Evolutionary conservation across 352 stramenopile genomes (phyloP).

Genomic region (Phytophthora sp.): DNA sequence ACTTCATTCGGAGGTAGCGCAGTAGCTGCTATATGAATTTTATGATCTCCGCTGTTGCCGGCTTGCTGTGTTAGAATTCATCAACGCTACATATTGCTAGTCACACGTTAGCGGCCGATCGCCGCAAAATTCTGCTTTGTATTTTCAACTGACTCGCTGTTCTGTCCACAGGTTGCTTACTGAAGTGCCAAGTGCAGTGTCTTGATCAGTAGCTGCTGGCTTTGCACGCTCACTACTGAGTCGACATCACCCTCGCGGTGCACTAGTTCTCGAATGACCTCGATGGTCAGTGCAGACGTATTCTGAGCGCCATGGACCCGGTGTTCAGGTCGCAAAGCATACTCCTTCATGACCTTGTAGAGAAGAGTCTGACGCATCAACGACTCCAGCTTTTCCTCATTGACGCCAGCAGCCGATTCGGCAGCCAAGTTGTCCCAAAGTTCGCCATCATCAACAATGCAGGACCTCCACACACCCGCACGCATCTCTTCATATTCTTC

Average conservation of each 20-base stretch:
- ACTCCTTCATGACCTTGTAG: slow-evolving; percentile 65
- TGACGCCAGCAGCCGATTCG: slow-evolving; percentile 58
- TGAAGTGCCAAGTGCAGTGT: slow-evolving; percentile 68
- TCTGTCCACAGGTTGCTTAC: slow-evolving; percentile 10
- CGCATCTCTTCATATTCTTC: slow-evolving; percentile 57
- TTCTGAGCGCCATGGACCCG: slow-evolving; percentile 1
- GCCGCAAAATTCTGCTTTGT: slow-evolving; percentile 15
- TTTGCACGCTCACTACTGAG: slow-evolving; percentile 55
- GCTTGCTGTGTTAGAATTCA: slow-evolving; percentile 7
- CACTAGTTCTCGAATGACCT: slow-evolving; percentile 72
- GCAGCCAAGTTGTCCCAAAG: slow-evolving; percentile 62
- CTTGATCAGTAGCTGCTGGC: slow-evolving; percentile 76
- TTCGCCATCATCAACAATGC: slow-evolving; percentile 56
- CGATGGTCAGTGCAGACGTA: slow-evolving; percentile 50
- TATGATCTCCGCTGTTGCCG: slow-evolving; percentile 27
- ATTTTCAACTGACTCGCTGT: slow-evolving; percentile 11
- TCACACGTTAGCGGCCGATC: neutral
- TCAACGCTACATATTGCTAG: neutral
- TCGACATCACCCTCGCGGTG: slow-evolving; percentile 51
- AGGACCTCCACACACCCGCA: slow-evolving; percentile 59
- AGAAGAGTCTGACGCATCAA: slow-evolving; percentile 79
- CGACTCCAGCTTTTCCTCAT: slow-evolving; percentile 66
- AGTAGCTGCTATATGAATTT: slow-evolving; percentile 37
- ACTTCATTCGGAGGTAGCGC: slow-evolving; percentile 34
- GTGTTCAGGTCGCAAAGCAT: slow-evolving; percentile 37